phyloP scores from a whole-genome alignment of 108 stramenopile species.

The Nitzschia palea region DNA sequence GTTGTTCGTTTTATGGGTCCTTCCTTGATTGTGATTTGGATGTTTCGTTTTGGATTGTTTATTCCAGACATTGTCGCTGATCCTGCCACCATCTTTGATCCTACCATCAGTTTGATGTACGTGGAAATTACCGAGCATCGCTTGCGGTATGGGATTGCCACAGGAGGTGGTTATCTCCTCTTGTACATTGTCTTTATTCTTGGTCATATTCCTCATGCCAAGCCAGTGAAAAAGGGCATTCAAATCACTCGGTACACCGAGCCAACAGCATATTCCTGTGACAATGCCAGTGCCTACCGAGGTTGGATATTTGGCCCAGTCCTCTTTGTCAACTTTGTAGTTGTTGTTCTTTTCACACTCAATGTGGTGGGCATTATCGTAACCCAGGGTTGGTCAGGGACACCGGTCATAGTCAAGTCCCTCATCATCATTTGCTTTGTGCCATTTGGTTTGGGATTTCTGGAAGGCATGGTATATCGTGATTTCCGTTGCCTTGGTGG shows the following conservation, averaged over 20 bases:
- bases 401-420: too few relatives aligned
- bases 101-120: neutral
- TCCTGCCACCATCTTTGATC: neutral
- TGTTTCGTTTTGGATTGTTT: conserved; percentile 9
- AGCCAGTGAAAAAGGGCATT: neutral
- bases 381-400: too few relatives aligned
- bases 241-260: neutral
- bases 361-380: too few relatives aligned
- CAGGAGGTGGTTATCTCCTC: neutral
- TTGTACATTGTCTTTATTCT: conserved; percentile 7
- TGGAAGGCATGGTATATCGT: too few relatives aligned
- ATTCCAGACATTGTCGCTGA: neutral
- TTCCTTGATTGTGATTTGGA: conserved; percentile 3
- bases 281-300: too few relatives aligned
- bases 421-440: too few relatives aligned
- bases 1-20: conserved; percentile 14
- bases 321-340: too few relatives aligned
- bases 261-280: too few relatives aligned
- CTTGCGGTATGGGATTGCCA: neutral
- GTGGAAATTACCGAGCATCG: neutral
- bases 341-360: too few relatives aligned
- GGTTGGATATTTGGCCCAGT: too few relatives aligned
- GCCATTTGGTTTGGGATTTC: too few relatives aligned
- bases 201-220: conserved; percentile 9
- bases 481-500: too few relatives aligned